Evolutionary conservation across 441 rosid species (phyloP), one percentile per base, ranked within the genome.

Genomic region (Erodium texanum): DNA sequence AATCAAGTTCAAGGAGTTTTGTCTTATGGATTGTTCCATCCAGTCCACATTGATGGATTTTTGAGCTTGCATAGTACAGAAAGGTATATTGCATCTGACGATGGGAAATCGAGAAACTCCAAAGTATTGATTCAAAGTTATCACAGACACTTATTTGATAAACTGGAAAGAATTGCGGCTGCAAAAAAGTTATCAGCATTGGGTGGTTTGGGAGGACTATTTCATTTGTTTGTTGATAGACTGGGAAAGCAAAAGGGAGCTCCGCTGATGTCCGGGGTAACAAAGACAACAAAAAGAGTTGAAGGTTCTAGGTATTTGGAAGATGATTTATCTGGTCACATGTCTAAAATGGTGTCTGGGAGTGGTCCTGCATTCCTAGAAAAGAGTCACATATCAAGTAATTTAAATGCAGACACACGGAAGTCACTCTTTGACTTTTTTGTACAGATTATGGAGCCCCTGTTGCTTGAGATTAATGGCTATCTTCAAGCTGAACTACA

Each of bases 371-470:
- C 73, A 61, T 70, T 79, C 69, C 74, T 80, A 50, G 81, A 77
- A 24, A 76, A 66, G 68, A 73, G 71, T 79, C 73, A 75, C 68
- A 36, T 70, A 77, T 74, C 79, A 38, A 80, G 76, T 74, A 80
- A 81, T 77, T 79, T 89, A 71, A 81, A 73, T 68, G 76, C 79
- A 58, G 93, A 92, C 74, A 79, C 83, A 67, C 82, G 86, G 71
- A 89, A 84, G 75, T 82, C 92, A 19, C 82, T 89, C 68, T 85
- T 86, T 81, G 84, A 84, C 76, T 86, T 90, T 82, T 89, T 89
- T 84, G 85, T 86, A 74, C 90, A 83, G 82, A 86, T 90, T 75
- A 82, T 87, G 84, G 93, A 92, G 75, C 98, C 97, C 52, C 76
- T 87, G 70, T 69, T 90, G 76, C 65, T 69, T 36, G 75, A 89